A percentile compares a stretch with the other conserved stretches of the same genome.
Conservation (phyloP, 345 rosid species). For the Diplotaxis tenuifolia region DNA sequence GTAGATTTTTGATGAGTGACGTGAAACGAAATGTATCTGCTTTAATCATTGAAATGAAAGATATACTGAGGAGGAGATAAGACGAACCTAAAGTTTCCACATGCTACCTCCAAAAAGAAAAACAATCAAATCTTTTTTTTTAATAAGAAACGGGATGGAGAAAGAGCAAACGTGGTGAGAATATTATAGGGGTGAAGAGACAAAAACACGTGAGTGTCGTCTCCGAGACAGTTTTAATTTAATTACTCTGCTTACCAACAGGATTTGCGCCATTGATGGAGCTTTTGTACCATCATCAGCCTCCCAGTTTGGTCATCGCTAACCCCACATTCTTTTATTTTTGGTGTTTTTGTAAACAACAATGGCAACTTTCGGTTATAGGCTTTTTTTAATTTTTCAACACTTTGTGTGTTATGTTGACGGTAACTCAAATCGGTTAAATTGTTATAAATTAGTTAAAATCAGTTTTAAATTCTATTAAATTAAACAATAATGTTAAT, state of each 20-base stretch:
- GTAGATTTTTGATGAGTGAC: not conserved
- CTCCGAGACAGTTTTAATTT: conserved; percentile 2
- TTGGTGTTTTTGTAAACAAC: too few species aligned
- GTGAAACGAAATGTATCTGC: conserved; percentile 6
- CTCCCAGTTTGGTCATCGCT: conserved; percentile 2
- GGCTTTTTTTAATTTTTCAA: too few species aligned
- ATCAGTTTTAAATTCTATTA: too few species aligned
- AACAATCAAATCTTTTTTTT: not conserved
- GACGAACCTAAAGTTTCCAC: not conserved
- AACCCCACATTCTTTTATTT: too few species aligned
- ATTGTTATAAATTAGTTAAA: too few species aligned
- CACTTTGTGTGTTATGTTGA: too few species aligned
- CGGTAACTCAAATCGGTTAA: too few species aligned
- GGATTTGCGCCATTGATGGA: conserved; percentile 27
- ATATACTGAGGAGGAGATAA: not conserved
- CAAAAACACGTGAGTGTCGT: conserved; percentile 38
- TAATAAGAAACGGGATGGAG: conserved; percentile 25
- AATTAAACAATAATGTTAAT: too few species aligned
- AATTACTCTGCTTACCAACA: conserved; percentile 15
- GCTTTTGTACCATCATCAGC: not conserved
- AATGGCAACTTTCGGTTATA: too few species aligned
- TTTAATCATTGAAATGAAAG: conserved; percentile 9
- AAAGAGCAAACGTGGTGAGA: conserved; percentile 35
- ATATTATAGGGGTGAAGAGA: conserved; percentile 38
- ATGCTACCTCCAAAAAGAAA: not conserved